These are phyloP conservation scores for Apiotrichum veenhuisii DNA, from an alignment of 1,284 basidiomycete species.

Conservation along the genomic window DNA sequence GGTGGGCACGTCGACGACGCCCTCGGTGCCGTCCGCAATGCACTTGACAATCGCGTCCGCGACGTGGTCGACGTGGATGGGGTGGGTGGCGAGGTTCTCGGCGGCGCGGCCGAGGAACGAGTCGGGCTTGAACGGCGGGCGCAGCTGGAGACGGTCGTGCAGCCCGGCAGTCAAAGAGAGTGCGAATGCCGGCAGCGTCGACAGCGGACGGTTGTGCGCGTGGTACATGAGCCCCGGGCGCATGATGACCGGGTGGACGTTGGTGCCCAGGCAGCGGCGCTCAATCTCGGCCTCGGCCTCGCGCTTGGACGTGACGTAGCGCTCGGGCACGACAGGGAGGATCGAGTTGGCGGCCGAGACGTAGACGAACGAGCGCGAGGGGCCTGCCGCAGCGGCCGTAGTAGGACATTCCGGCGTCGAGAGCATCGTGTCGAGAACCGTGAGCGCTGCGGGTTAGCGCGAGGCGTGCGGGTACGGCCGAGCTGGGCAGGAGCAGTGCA, in stretches of 20 bases:
- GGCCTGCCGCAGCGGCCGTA: constrained; percentile 9
- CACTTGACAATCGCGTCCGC: constrained; percentile 65
- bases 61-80: constrained; percentile 94
- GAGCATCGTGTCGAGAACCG: constrained; percentile 69
- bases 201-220: constrained; percentile 81
- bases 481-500: no score
- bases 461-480: neutral
- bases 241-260: constrained; percentile 61
- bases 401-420: constrained; percentile 12
- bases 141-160: constrained; percentile 60
- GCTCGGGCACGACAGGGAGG: constrained; percentile 73
- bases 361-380: constrained; percentile 69
- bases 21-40: constrained; percentile 53
- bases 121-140: constrained; percentile 54
- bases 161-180: constrained; percentile 72
- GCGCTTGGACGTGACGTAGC: constrained; percentile 86
- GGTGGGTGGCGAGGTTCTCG: constrained; percentile 71
- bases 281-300: constrained; percentile 62
- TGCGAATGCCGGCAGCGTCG: constrained; percentile 77
- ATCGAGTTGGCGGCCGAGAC: constrained; percentile 92
- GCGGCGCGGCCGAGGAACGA: constrained; percentile 33
- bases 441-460: constrained; percentile 57
- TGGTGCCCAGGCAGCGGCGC: neutral
- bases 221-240: constrained; percentile 96
- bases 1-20: constrained; percentile 67